Evolutionary conservation across 2,329 filamentous ascomycete genomes (phyloP), one percentile per base, ranked within the genome.

Genomic region (Celoporthe dispersa): DNA sequence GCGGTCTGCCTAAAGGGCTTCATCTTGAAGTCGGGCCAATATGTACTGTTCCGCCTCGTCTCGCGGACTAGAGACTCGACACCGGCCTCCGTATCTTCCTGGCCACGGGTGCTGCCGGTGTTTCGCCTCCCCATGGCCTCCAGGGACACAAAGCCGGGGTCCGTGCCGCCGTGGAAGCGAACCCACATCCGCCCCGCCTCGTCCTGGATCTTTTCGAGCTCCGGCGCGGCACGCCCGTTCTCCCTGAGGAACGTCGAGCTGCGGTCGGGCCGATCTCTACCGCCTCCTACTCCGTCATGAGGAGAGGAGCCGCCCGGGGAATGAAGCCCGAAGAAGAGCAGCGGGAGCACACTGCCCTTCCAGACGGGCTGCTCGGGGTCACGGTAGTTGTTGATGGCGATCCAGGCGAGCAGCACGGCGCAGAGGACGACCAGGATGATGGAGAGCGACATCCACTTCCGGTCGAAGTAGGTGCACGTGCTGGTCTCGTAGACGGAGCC

Each of bases 341-440:
- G 60, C 31, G 72, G 72, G 48, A 70, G 64, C n/a, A 67, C 65
- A 69, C 66, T 71, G 11, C 67, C 70, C 31, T 71, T 71, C 68
- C 68, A 72, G 53, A 73, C 72, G 22, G 68, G 69, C 57, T 76
- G 31, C 51, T 67, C 74, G 74, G 76, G 25, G 51, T 73, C 67
- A 69, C 75, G 9, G n/a, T 66, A 28, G 55, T 70, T 70, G 57
- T 68, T 72, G 28, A 69, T 41, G 4, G 70, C 59, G 9, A 67
- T 70, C 70, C 71, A 74, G 6, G 55, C 64, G 0, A 75, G 68
- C n/a, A 75, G 66, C 14, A 66, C 22, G 9, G 70, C 68, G 31
- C 71, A 72, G 31, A 66, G 33, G 14, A 55, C 33, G 3, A 74
- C 67, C 44, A 75, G 68, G 28, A 63, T 60, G 41, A 53, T 51